Base-by-base conservation (phyloP, 371 early-diverging fungal genomes). In the Fennellomyces sp. region DNA sequence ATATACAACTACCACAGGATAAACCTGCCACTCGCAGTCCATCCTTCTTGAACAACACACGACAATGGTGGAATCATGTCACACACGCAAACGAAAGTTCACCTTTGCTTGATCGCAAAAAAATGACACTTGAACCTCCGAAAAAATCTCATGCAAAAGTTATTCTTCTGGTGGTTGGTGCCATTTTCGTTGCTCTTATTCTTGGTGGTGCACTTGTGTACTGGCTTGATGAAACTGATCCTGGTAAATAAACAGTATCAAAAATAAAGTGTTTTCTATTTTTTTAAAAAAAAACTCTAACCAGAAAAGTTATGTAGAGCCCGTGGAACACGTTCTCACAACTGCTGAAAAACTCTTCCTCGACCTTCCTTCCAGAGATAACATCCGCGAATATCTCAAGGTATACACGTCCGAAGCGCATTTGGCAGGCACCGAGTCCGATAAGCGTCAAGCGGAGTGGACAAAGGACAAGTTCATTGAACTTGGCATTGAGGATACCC, bases 351-450 rank as follows among this genome's bases (percentile, higher is more conserved):
- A 56, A 12, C 31, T 63, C 13, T 51, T 70, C 52, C 45, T 70
- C 2, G 56, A 52, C 30, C 35, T 61, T 1, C 66, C 72, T 29
- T 55, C 49, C n/a, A 58, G 35, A 0, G 66, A 66, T 17, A 58
- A 35, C 4, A 54, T 79, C 38, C 78, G 72, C 36, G 63, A 72
- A 1, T 63, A 71, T 38, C 68, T 83, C 2, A 45, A 65, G 15
- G 63, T 80, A 54, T 87, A 84, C 56, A 70, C 85, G 8, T 82
- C 85, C 0, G 75, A 73, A 23, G 61, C 80, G 4, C 84, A 82
- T 52, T 63, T 83, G 12, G 87, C 84, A 8, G 86, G 85, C 8
- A 68, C 73, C 39, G 59, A 61, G 5, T 49, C 48, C 27, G 82
- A 86, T 55, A 50, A 61, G 23, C 63, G 65, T 3, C 76, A 76